Base-by-base conservation (phyloP, 2,329 filamentous ascomycete genomes). In the Anisogramma anomala region DNA sequence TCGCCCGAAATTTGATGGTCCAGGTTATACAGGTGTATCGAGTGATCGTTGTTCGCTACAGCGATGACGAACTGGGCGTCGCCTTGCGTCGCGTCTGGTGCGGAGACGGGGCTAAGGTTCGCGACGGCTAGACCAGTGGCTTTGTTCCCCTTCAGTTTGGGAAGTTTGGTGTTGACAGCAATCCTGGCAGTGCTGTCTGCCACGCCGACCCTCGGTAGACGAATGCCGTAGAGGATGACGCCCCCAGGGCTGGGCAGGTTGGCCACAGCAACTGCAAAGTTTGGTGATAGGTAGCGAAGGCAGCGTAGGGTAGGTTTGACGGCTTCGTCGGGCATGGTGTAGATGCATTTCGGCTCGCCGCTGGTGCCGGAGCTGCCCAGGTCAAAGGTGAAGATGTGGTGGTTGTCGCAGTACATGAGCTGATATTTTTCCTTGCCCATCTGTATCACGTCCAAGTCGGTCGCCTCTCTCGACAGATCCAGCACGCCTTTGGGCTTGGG, bases 31-130 rank as follows among this genome's bases (percentile, higher is more conserved):
- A 94, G 64, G 4, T 75, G 76, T 49, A 94, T 79, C 9, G 84
- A 86, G 46, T 79, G 77, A 58, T 93, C 84, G 52, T 83, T 82
- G 7, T 81, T 82, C 3, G 84, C 83, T 11, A 93, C 77, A 6
- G 87, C 88, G 49, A 94, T 71, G 34, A 82, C 74, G 49, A 86
- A 82, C 60, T 95, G 86, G 34, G 79, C 74, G 45, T 82, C 77
- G 39, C 73, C 74, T 38, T 76, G 61, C 36, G 58, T 65, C 1
- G 70, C 62, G 1, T 56, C 50, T 14, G 71, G 65, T 9, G 72
- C 64, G 4, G 68, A 59, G 6, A 73, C 64, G 4, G 67, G 70
- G 8, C 73, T 70, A 8, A 95, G 69, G 43, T 80, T 76, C 45
- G 77, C 77, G 36, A 89, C 77, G 37, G 91, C 84, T 37, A 96